phyloP scores from a whole-genome alignment of 2,329 filamentous ascomycete species.

The Aquanectria penicillioides region DNA sequence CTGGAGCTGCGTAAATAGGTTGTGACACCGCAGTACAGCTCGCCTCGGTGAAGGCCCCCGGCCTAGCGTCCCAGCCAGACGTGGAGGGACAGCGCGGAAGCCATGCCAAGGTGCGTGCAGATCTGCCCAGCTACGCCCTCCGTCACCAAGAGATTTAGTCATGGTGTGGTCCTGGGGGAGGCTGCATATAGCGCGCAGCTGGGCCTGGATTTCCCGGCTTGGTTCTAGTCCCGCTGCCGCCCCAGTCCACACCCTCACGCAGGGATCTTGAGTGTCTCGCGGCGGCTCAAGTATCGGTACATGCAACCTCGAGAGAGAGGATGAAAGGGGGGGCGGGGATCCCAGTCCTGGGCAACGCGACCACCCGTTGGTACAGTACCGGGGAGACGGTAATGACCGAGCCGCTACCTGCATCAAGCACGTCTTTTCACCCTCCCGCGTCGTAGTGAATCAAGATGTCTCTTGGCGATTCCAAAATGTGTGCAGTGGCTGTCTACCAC shows the following conservation, averaged over 20 bases:
- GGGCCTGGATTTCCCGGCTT: slow-evolving; percentile 21
- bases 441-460: slow-evolving; percentile 20
- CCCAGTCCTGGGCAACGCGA: slow-evolving; percentile 22
- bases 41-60: slow-evolving; percentile 19
- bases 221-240: background rate
- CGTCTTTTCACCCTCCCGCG: slow-evolving; percentile 20
- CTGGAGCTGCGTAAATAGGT: slow-evolving; percentile 3
- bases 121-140: slow-evolving; percentile 27
- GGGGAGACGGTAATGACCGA: slow-evolving; percentile 32
- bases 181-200: slow-evolving; percentile 25
- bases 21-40: slow-evolving; percentile 16
- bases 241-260: background rate
- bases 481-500: slow-evolving; percentile 14
- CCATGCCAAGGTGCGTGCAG: slow-evolving; percentile 22
- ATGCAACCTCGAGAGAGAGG: background rate
- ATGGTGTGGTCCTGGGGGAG: slow-evolving; percentile 31
- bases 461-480: slow-evolving; percentile 3
- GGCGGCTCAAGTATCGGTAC: slow-evolving; percentile 4
- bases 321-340: no score
- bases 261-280: background rate
- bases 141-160: slow-evolving; percentile 23
- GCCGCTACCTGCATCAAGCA: slow-evolving; percentile 30
- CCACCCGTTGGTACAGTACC: slow-evolving; percentile 25
- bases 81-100: slow-evolving; percentile 17
- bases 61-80: slow-evolving; percentile 7